Base-by-base conservation (phyloP, 345 rosid species). In the Eucalyptus camaldulensis region DNA sequence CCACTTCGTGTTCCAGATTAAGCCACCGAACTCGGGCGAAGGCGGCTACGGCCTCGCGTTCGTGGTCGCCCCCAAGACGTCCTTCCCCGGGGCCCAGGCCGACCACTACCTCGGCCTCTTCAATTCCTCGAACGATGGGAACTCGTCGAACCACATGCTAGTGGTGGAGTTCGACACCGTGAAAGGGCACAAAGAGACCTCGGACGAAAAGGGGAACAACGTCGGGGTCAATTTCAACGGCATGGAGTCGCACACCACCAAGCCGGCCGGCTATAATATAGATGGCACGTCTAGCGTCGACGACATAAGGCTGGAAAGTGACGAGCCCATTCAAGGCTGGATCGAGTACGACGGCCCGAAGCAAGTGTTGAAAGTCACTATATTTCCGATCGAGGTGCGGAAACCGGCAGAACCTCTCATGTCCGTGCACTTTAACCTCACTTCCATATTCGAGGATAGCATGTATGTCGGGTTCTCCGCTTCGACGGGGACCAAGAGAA, bases 381-480 rank as follows among this genome's bases (percentile, higher is more conserved):
- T 95, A 4, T 87, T 90, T 58, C 96, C 99, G 4, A 29, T 92
- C 22, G 1, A 49, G 0, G 0, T 2, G n/a, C 5, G 1, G 13
- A 96, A 92, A 90, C 97, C 98, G 1, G 45, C 1, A 2, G 21
- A 5, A 40, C 96, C 99, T 4, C 89, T 97, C n/a, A 53, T 96
- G 33, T 76, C 92, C 5, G 3, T 1, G 2, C 1, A 2, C 22
- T 8, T 85, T 8, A 53, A 92, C 87, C 92, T 95, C 4, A 40
- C 93, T 6, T 5, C 10, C 6, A 1, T 85, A 65, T 88, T 88
- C 50, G 56, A 25, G 8, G 94, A 92, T 6, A 65, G 58, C 10
- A 95, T 95, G 95, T 96, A 92, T 83, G 94, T 92, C 24, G 98
- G 99, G 37, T 97, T 97, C 93, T 96, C 99, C 0, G 93, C 99